Conservation (phyloP, 2,329 filamentous ascomycete species). For the Exophiala sp. region DNA sequence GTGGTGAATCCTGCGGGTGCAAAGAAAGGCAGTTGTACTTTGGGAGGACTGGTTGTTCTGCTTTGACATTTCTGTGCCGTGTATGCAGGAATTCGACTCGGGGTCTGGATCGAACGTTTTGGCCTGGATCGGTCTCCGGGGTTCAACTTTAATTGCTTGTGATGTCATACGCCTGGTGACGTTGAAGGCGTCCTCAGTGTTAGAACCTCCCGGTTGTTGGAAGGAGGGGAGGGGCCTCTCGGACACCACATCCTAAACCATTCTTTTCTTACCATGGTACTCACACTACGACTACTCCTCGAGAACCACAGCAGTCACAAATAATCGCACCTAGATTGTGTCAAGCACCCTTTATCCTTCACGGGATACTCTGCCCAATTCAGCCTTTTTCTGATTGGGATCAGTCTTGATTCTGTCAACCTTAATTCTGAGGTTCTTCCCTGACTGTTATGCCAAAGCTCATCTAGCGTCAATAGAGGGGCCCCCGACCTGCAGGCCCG, state of each 20-base stretch:
- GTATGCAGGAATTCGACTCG: background rate
- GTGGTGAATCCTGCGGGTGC: background rate
- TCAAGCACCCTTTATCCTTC: background rate
- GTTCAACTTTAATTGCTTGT: background rate
- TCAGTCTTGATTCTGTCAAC: background rate
- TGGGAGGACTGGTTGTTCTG: background rate
- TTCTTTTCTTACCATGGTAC: background rate
- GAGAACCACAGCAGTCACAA: background rate
- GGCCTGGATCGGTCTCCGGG: conserved; percentile 11
- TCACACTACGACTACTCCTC: too few relatives aligned
- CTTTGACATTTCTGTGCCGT: background rate
- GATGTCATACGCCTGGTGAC: conserved; percentile 6
- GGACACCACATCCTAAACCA: background rate
- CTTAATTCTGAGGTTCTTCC: background rate
- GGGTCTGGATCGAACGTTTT: conserved; percentile 9
- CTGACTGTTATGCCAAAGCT: background rate
- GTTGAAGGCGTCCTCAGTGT: background rate
- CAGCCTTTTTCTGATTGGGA: background rate
- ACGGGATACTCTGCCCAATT: background rate
- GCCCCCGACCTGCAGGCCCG: background rate
- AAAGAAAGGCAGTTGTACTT: background rate
- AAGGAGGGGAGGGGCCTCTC: background rate
- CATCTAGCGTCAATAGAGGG: background rate
- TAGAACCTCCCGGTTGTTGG: background rate
- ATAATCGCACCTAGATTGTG: background rate